A percentile compares a stretch with the other conserved stretches of the same genome.
These are phyloP conservation scores for Letharia columbiana DNA, from an alignment of 495 filamentous ascomycete genomes.

Conservation along the genomic window DNA sequence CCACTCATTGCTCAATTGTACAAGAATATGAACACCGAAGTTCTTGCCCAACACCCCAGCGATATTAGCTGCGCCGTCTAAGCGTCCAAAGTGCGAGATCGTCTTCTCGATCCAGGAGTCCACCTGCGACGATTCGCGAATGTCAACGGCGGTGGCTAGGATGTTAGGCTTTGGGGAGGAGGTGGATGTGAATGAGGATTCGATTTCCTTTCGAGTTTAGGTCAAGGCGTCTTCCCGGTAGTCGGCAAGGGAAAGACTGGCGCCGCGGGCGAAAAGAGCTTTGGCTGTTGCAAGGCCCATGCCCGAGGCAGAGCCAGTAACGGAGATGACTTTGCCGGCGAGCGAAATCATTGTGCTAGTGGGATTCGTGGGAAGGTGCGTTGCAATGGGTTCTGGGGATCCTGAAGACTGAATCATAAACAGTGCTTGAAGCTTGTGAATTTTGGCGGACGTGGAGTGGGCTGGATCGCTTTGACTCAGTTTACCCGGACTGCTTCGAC, in stretches of 20 bases:
- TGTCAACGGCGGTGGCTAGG: neutral
- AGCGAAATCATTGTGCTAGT: neutral
- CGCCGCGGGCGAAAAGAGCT: neutral
- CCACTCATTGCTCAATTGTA: neutral
- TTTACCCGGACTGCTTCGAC: too few relatives aligned
- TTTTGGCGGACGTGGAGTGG: too few relatives aligned
- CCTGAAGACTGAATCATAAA: neutral
- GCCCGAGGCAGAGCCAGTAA: conserved; percentile 4
- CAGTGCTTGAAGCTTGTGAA: neutral
- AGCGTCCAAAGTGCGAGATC: neutral
- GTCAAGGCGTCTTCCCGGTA: too few relatives aligned
- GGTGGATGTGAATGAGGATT: neutral
- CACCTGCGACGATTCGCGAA: neutral
- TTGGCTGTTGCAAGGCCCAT: conserved; percentile 5
- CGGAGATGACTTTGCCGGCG: neutral
- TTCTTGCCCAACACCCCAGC: neutral
- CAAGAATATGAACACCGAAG: neutral
- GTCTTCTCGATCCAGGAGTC: conserved; percentile 3
- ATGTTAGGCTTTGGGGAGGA: neutral
- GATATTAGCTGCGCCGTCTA: neutral
- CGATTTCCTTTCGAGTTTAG: neutral
- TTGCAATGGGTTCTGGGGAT: too few relatives aligned
- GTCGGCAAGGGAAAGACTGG: neutral
- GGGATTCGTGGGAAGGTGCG: too few relatives aligned
- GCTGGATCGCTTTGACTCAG: too few relatives aligned